Evolutionary conservation across 2,329 filamentous ascomycete genomes (phyloP), one percentile per base, ranked within the genome.

Genomic region (Thermomyces lanuginosus): DNA sequence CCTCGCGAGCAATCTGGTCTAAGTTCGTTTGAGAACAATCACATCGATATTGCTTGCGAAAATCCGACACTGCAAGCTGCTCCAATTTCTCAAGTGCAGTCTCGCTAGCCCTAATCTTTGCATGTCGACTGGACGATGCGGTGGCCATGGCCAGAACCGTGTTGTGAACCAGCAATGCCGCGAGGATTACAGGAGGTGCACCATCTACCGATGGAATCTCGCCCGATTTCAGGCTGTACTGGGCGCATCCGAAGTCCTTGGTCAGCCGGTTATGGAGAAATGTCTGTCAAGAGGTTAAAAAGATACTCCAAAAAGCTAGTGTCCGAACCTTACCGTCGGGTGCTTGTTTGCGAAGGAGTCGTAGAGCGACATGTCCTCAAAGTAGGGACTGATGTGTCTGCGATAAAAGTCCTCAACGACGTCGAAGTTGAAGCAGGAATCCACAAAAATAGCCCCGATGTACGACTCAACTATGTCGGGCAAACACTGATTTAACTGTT

Each of bases 381-480:
- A 95, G 55, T 73, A 92, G 2, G 72, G 73, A 30, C 66, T 64
- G 29, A 95, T 66, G 36, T 84, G 72, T 8, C 42, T 47, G n/a
- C 69, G 53, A 51, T 92, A 93, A 55, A 98, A 95, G 0, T 47
- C 46, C 35, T 77, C 69, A 1, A 95, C 76, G 10, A 72, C 62
- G 8, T 49, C 48, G 49, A 76, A 93, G 44, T 89, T 58, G 53
- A 86, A 95, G 23, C 65, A 61, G 0, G 80, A 77, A 51, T 98
- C 89, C 7, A 98, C 77, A 46, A 95, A 95, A 12, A 93, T 64
- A 11, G 86, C 86, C 1, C 83, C 89, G 2, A 93, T 58, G 41
- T 83, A 89, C 0, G 86, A 72, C 60, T 98, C 89, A 3, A 95
- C 63, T 19, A 92, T 69, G 49, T 98, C 89, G 0, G 84, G 71